These are phyloP conservation scores for Aphanomyces stellatus DNA, from an alignment of 352 stramenopile genomes.

Conservation along the genomic window DNA sequence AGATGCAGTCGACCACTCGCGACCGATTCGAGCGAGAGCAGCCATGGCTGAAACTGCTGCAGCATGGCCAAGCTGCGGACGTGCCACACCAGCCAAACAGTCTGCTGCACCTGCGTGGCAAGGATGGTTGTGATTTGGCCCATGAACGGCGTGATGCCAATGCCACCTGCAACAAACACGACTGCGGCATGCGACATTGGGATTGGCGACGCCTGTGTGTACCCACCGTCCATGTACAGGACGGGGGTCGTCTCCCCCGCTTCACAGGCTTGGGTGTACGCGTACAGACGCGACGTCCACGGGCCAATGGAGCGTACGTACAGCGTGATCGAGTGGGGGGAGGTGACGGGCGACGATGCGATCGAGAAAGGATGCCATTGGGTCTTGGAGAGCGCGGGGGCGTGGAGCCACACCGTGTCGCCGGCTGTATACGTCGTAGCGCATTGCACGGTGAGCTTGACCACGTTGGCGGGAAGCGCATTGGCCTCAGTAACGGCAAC, in stretches of 20 bases:
- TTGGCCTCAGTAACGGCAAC: background rate
- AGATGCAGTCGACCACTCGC: background rate
- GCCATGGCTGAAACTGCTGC: background rate
- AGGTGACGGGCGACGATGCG: conserved; percentile 74
- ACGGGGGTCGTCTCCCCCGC: conserved; percentile 11
- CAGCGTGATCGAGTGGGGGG: conserved; percentile 75
- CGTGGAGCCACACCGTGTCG: conserved; percentile 70
- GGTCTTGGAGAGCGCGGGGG: conserved; percentile 56
- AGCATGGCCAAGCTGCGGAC: background rate
- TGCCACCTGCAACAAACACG: conserved; percentile 61
- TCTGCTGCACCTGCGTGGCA: background rate
- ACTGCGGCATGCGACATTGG: conserved; percentile 18
- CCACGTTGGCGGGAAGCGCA: conserved; percentile 19
- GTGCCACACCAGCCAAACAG: background rate
- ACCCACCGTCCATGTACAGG: too few species aligned
- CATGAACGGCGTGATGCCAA: conserved; percentile 33
- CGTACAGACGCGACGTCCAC: conserved; percentile 68
- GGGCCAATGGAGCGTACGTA: conserved; percentile 73
- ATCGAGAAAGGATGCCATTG: conserved; percentile 71
- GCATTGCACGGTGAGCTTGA: conserved; percentile 30
- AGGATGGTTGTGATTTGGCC: background rate
- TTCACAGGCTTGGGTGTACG: conserved; percentile 67
- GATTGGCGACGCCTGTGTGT: background rate
- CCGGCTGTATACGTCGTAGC: conserved; percentile 27
- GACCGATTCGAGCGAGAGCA: background rate